Conservation (phyloP, 2,329 filamentous ascomycete species). For the Hymenoscyphus linearis region DNA sequence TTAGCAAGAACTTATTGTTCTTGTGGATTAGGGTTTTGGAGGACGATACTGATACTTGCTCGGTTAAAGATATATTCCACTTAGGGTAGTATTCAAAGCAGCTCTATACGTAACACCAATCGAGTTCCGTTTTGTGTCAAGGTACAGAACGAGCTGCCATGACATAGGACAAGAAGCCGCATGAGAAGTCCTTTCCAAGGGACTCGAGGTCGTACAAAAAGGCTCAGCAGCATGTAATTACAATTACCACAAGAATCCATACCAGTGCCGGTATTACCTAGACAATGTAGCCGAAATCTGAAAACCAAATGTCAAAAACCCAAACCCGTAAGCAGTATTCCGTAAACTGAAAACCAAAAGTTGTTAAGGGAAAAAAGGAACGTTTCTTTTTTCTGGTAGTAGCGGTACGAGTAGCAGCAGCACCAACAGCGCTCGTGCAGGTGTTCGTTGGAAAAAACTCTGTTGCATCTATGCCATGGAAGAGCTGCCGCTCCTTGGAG, state of each 20-base stretch:
- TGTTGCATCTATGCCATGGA: not conserved
- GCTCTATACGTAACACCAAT: not conserved
- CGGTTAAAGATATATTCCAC: not conserved
- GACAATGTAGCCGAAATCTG: too few relatives aligned
- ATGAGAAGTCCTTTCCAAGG: not conserved
- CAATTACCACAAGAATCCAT: not conserved
- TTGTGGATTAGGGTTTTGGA: not conserved
- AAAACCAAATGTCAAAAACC: too few relatives aligned
- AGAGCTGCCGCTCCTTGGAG: not conserved
- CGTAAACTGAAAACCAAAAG: too few relatives aligned
- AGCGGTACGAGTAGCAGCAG: not conserved
- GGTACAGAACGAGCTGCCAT: not conserved
- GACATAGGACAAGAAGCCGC: not conserved
- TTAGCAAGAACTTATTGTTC: not conserved
- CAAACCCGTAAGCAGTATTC: too few relatives aligned
- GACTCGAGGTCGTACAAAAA: not conserved
- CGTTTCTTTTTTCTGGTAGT: too few relatives aligned
- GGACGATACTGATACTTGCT: not conserved
- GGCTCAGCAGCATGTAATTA: conserved; percentile 5
- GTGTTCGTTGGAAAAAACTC: conserved; percentile 3
- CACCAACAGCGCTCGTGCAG: not conserved
- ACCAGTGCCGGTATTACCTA: too few relatives aligned
- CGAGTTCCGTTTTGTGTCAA: not conserved
- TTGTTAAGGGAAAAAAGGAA: too few relatives aligned
- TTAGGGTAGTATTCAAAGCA: not conserved